Base-by-base conservation (phyloP, 2,329 filamentous ascomycete genomes). In the Penicillium verrucosum region DNA sequence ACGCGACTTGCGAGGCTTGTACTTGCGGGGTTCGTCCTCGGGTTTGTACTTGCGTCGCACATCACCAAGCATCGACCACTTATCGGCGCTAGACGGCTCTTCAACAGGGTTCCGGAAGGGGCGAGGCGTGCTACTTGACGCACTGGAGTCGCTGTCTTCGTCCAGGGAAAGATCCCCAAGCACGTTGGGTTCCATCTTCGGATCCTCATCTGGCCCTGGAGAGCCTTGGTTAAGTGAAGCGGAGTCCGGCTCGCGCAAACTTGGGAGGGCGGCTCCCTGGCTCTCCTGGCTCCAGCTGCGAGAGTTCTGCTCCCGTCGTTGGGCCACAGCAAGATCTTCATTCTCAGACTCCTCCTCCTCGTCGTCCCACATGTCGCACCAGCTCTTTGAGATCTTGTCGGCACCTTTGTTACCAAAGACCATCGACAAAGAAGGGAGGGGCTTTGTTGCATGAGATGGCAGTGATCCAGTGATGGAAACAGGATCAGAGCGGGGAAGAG, bases 311-410 rank as follows among this genome's bases (percentile, higher is more conserved):
- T 78, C 77, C 60, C 77, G 78, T 32, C 80, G 78, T 61, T 86
- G 79, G 75, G 88, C 84, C 27, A 89, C 76, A 6, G 78, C 78
- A 58, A 82, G 76, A 54, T 84, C 77, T 70, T 88, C 84, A 61
- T 82, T 85, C 66, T 88, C 83, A 36, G 82, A 80, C 68, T 68
- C 92, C 52, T 97, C 93, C 68, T 68, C 92, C 52, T 97, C 93
- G 73, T 97, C 93, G 57, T 97, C 93, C 88, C 92, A 97, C 74
- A 97, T 86, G 73, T 99, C 94, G 69, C 92, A 96, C 94, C 94
- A 99, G 80, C 94, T 97, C 87, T 97, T 97, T 55, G 94, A 96
- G 46, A 95, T 90, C 46, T 83, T 80, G 44, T 93, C 89, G 60
- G 54, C 48, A 16, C 85, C 84, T 71, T 89, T 70, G 69, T 86